Conservation (phyloP, 768 basidiomycete species). For the Lanmaoa rubissima region DNA sequence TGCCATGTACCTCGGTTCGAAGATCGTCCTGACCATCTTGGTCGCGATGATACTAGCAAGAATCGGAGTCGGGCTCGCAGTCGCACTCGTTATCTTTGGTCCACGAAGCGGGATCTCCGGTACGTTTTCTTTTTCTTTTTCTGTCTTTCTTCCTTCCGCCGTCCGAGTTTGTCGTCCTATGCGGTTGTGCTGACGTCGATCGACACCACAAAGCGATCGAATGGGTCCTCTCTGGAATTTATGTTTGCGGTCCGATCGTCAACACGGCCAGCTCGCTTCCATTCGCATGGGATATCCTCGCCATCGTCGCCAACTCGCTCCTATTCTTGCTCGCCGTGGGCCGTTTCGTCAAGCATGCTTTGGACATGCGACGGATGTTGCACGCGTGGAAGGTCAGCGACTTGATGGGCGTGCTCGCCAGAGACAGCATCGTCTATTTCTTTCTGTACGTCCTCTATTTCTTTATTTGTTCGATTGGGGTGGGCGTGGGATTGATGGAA, state of each 20-base stretch:
- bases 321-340: conserved; percentile 17
- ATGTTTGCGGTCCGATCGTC: conserved; percentile 13
- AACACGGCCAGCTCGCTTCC: conserved; percentile 1
- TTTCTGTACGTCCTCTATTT: conserved; percentile 12
- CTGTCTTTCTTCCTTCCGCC: not conserved
- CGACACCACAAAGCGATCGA: conserved; percentile 9
- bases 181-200: not conserved
- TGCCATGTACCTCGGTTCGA: conserved; percentile 21
- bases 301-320: conserved; percentile 8
- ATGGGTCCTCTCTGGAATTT: conserved; percentile 14
- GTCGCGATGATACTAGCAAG: conserved; percentile 1
- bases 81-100: conserved; percentile 10
- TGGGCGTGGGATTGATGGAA: not conserved
- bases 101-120: conserved; percentile 18
- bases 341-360: conserved; percentile 12
- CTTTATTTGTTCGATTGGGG: not conserved
- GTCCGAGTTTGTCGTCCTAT: too few relatives aligned
- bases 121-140: not conserved
- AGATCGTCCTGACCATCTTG: conserved; percentile 6
- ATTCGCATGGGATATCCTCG: conserved; percentile 17
- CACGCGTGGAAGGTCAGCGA: conserved; percentile 10
- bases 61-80: conserved; percentile 8
- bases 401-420: conserved; percentile 15
- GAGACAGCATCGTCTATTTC: conserved; percentile 21
- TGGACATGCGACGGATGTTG: conserved; percentile 5